Evolutionary conservation across 1,284 basidiomycete species (phyloP).

Genomic region (Boletellus dicymbophilus): DNA sequence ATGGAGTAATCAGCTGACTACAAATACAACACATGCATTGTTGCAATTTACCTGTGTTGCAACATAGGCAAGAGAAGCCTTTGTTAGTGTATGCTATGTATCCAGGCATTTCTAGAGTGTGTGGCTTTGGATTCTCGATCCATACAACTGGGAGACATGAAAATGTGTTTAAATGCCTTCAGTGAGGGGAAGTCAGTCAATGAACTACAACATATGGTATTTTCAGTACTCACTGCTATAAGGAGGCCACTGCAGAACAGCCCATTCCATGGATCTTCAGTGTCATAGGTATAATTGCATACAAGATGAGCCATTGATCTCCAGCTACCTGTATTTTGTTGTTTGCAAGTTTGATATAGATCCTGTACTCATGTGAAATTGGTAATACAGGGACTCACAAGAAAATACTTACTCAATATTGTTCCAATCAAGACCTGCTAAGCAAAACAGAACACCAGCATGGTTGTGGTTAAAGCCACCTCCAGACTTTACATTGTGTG

Average conservation of each 20-base stretch:
- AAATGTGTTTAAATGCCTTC: conserved; percentile 7
- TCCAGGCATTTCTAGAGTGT: neutral
- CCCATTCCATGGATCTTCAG: neutral
- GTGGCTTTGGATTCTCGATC: conserved; percentile 3
- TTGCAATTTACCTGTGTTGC: conserved; percentile 1
- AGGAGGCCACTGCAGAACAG: neutral
- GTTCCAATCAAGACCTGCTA: neutral
- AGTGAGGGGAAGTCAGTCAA: too few species aligned
- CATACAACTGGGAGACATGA: conserved; percentile 4
- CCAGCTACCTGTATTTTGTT: neutral
- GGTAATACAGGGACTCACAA: too few species aligned
- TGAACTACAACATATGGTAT: neutral
- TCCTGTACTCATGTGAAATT: too few species aligned
- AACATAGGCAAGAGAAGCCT: conserved; percentile 1
- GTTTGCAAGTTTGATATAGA: neutral
- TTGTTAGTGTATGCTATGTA: conserved; percentile 3
- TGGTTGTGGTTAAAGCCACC: neutral
- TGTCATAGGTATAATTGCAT: neutral
- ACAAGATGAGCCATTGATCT: neutral
- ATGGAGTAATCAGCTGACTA: too few species aligned
- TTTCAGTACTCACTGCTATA: neutral
- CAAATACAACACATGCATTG: too few species aligned
- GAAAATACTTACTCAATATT: neutral
- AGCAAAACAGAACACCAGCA: neutral
- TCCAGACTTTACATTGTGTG: neutral